These are phyloP conservation scores for Phylloporus rhodoxanthus DNA, from an alignment of 768 basidiomycete genomes.

Conservation along the genomic window DNA sequence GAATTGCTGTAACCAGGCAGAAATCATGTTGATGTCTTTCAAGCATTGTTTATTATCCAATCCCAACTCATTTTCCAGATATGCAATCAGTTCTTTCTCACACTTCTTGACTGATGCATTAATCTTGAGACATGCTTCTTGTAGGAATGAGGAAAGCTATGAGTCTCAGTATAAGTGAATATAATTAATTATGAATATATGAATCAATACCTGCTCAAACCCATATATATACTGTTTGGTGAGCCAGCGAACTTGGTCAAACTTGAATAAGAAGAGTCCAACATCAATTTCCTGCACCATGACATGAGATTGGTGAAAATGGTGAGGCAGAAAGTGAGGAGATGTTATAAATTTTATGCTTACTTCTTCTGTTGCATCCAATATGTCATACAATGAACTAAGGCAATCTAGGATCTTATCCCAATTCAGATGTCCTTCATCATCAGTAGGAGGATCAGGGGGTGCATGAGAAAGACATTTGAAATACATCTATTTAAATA, in stretches of 20 bases:
- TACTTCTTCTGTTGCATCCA: neutral
- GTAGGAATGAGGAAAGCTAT: neutral
- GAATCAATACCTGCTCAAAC: neutral
- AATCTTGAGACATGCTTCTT: neutral
- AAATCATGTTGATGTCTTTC: neutral
- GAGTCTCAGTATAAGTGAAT: neutral
- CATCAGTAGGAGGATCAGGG: neutral
- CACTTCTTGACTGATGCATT: neutral
- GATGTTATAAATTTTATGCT: too few species aligned
- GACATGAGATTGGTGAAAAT: too few species aligned
- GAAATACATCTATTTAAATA: neutral
- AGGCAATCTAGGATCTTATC: neutral
- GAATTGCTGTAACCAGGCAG: neutral
- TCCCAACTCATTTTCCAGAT: neutral
- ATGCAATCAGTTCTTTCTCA: neutral
- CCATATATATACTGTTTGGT: neutral
- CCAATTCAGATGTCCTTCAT: neutral
- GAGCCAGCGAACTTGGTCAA: neutral
- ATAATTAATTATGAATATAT: neutral
- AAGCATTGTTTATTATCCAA: neutral
- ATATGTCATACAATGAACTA: neutral
- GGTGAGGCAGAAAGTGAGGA: too few species aligned
- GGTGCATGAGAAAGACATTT: neutral
- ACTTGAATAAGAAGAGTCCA: neutral
- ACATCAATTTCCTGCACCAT: neutral